Percentiles rank a stretch among this genome's conserved stretches.
phyloP scores from a whole-genome alignment of 2,329 filamentous ascomycete genomes.

The Passalora sequoiae region DNA sequence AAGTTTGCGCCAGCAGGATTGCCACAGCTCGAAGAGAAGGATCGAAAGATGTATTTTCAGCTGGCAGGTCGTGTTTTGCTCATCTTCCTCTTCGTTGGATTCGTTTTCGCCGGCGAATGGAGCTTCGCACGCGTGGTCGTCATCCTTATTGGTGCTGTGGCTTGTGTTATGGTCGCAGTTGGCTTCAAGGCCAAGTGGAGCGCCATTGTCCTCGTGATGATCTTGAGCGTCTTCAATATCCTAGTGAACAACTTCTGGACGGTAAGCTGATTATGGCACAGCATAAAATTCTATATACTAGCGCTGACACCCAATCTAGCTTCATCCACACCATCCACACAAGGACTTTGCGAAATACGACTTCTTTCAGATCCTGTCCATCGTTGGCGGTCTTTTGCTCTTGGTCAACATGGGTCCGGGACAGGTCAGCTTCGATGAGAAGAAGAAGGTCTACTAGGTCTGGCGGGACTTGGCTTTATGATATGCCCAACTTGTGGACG shows the following conservation, averaged over 20 bases:
- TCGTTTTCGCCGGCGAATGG: constrained; percentile 94
- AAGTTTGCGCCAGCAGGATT: constrained; percentile 92
- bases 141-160: constrained; percentile 76
- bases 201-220: constrained; percentile 87
- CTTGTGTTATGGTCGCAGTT: constrained; percentile 97
- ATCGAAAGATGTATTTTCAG: constrained; percentile 99
- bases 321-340: constrained; percentile 96
- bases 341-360: constrained; percentile 99
- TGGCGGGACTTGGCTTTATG: no score
- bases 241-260: constrained; percentile 99
- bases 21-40: constrained; percentile 94
- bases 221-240: constrained; percentile 93
- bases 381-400: constrained; percentile 91
- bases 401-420: constrained; percentile 98
- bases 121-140: constrained; percentile 81
- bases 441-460: constrained; percentile 96
- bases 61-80: constrained; percentile 89
- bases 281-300: no score
- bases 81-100: constrained; percentile 96
- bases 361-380: constrained; percentile 99
- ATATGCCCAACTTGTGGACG: not conserved
- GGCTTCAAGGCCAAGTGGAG: constrained; percentile 99
- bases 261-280: constrained; percentile 62
- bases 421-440: constrained; percentile 97
- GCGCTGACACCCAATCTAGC: constrained; percentile 47